These are phyloP conservation scores for Alternaria postmessia DNA, from an alignment of 2,329 filamentous ascomycete genomes.

Conservation along the genomic window DNA sequence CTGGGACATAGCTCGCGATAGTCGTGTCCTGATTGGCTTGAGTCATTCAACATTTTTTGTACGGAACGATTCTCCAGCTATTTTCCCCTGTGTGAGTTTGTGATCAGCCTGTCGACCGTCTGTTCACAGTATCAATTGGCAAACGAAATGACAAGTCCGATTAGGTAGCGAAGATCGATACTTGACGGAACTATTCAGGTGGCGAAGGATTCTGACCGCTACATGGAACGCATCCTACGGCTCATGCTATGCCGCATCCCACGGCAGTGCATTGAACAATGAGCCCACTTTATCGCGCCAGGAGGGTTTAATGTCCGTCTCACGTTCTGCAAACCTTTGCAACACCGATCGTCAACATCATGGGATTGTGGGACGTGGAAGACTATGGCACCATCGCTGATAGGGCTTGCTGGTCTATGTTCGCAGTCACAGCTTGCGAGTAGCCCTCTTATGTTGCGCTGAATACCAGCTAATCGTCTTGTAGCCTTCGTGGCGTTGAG, in stretches of 20 bases:
- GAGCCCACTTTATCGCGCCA: neutral
- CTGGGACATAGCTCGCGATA: no score
- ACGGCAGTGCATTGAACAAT: neutral
- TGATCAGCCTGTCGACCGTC: no score
- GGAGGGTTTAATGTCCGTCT: neutral
- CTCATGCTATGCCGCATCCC: neutral
- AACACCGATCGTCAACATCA: neutral
- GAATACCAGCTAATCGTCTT: neutral
- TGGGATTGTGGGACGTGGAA: constrained; percentile 3
- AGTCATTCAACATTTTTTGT: no score
- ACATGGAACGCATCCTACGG: no score
- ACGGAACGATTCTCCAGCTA: no score
- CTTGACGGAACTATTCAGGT: fast-evolving
- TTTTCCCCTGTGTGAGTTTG: no score
- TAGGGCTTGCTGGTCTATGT: constrained; percentile 2
- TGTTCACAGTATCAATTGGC: no score
- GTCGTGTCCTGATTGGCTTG: no score
- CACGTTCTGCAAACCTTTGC: neutral
- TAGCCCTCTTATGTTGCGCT: neutral
- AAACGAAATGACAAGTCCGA: fast-evolving
- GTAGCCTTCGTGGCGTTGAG: neutral
- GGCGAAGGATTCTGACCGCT: no score
- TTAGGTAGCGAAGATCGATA: no score
- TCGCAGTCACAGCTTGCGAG: constrained; percentile 1
- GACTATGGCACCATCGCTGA: neutral